Base-by-base conservation (phyloP, 2,329 filamentous ascomycete genomes). In the Aspergillus pseudoterreus region DNA sequence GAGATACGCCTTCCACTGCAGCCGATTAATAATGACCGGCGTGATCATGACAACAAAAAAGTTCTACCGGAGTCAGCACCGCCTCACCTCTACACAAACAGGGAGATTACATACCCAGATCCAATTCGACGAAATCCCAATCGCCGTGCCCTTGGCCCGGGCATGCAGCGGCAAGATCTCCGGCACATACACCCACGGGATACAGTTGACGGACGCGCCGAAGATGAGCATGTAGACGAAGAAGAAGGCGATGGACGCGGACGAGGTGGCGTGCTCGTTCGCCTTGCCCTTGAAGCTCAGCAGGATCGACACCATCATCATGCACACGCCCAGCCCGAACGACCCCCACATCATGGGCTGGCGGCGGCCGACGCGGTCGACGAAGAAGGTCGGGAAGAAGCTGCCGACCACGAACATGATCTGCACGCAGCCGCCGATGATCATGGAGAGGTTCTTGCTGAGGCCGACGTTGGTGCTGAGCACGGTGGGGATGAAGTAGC, bases 91-190 rank as follows among this genome's bases (percentile, higher is more conserved):
- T 19, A 19, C 19, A 19, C 19, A 19, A 19, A 19, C 19, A 19
- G 3, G 19, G 19, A 19, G 19, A 19, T n/a, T 42, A 22, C 22
- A 22, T 17, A 42, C 67, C 39, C 39, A 42, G 11, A 42, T 42
- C 76, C 75, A 78, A 53, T 79, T 78, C 0, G 71, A 67, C 0
- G 70, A 73, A 4, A 55, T 49, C 3, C 54, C 54, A 17, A 55
- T 50, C 9, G 77, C 75, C 0, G 75, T 77, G 1, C 77, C 77
- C 56, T 78, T 77, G 0, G 76, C 72, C 32, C 77, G 66, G 3
- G 75, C 75, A 50, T 77, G 73, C 1, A 79, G 66, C 0, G 78
- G 77, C 2, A 79, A 58, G 32, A 81, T 79, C 54, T 80, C 75
- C 0, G 76, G 74, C 0, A 75, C 72, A 51, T 76, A 77, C 1